A percentile compares a stretch with the other conserved stretches of the same genome.
Conservation (phyloP, 2,329 filamentous ascomycete genomes). For the Cercospora brassicicola region DNA sequence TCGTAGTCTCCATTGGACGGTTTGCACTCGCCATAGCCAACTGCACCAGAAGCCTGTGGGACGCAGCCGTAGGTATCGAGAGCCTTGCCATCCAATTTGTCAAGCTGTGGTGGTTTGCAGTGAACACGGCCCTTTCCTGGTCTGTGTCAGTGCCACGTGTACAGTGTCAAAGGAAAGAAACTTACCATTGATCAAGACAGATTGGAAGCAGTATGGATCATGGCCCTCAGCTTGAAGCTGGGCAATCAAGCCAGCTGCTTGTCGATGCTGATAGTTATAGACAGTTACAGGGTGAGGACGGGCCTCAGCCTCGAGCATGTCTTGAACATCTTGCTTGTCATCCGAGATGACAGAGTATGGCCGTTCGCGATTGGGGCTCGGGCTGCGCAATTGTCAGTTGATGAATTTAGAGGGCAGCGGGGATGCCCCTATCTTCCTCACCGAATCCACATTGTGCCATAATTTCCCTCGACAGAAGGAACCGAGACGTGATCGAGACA, state of each 20-base stretch:
- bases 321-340: constrained; percentile 19
- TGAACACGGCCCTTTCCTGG: constrained; percentile 22
- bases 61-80: constrained; percentile 22
- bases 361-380: constrained; percentile 18
- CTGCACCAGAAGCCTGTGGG: constrained; percentile 19
- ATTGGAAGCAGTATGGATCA: constrained; percentile 26
- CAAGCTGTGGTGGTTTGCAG: constrained; percentile 20
- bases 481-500: constrained; percentile 26
- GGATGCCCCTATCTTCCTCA: neutral
- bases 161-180: no score
- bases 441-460: constrained; percentile 26
- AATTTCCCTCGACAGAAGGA: constrained; percentile 26
- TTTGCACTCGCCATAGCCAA: constrained; percentile 22
- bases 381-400: neutral
- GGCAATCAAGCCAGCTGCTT: constrained; percentile 22
- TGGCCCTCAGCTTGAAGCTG: constrained; percentile 26
- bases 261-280: constrained; percentile 27
- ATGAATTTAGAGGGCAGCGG: neutral
- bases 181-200: constrained; percentile 23
- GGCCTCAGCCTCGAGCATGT: constrained; percentile 26
- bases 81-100: constrained; percentile 17
- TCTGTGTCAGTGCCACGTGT: neutral
- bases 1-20: constrained; percentile 8
- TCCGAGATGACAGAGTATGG: constrained; percentile 23
- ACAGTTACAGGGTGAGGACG: constrained; percentile 19